Conservation (phyloP, 2,329 filamentous ascomycete species). For the Juglanconis sp. region DNA sequence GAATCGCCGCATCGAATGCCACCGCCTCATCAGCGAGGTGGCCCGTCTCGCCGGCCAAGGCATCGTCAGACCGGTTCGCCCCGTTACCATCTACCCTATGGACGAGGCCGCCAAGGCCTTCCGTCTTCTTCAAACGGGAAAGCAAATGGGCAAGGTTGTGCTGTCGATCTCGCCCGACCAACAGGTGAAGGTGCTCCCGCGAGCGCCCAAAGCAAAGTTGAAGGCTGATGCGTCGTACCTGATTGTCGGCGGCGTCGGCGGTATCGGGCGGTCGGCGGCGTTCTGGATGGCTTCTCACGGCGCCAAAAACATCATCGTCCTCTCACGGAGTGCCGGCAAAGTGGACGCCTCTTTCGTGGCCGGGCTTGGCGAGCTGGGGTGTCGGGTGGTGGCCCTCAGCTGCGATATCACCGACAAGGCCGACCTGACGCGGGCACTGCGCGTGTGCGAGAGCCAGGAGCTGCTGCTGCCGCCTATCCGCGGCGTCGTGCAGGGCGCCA, state of each 20-base stretch:
- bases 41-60: background rate
- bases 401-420: constrained; percentile 27
- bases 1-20: background rate
- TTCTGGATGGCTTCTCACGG: constrained; percentile 28
- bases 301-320: constrained; percentile 26
- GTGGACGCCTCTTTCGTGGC: constrained; percentile 17
- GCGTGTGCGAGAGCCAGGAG: constrained; percentile 15
- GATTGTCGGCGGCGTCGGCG: constrained; percentile 31
- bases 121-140: constrained; percentile 28
- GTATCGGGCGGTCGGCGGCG: constrained; percentile 28
- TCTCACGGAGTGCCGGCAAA: constrained; percentile 26
- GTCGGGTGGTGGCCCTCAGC: constrained; percentile 23
- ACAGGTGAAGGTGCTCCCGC: constrained; percentile 20
- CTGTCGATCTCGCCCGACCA: constrained; percentile 23
- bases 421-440: constrained; percentile 25
- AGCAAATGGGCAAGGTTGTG: constrained; percentile 32
- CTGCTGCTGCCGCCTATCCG: constrained; percentile 35
- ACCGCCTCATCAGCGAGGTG: background rate
- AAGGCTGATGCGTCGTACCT: constrained; percentile 27
- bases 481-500: constrained; percentile 43
- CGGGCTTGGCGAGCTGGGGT: constrained; percentile 22
- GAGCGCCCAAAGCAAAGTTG: constrained; percentile 2
- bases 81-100: constrained; percentile 18
- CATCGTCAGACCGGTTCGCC: constrained; percentile 9
- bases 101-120: constrained; percentile 33